Conservation (phyloP, 192 early-diverging fungal genomes). For the Geranomyces michiganensis region DNA sequence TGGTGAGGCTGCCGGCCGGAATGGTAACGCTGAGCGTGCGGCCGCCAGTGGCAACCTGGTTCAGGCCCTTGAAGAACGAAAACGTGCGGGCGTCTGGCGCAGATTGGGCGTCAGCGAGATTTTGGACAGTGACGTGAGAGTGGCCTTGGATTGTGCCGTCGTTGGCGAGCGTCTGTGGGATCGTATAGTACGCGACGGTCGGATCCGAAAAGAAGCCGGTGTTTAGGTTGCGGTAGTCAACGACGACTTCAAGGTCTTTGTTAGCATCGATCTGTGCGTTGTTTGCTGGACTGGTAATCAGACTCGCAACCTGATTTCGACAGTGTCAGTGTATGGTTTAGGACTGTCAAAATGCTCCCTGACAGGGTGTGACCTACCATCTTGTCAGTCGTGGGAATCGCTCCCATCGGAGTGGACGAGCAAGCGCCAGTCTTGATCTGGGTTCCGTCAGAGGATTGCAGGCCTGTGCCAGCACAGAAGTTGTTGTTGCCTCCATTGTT, state of each 20-base stretch:
- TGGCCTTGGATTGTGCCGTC: slow-evolving; percentile 50
- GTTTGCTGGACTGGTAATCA: slow-evolving; percentile 39
- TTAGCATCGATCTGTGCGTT: slow-evolving; percentile 36
- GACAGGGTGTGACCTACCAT: slow-evolving; percentile 27
- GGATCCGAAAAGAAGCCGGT: slow-evolving; percentile 49
- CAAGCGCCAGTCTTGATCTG: slow-evolving; percentile 40
- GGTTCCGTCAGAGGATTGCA: slow-evolving; percentile 37
- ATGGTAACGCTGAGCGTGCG: slow-evolving; percentile 33
- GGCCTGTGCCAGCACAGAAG: slow-evolving; percentile 22
- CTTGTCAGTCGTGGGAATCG: slow-evolving; percentile 39
- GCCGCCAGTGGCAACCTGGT: slow-evolving; percentile 38
- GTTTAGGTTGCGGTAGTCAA: slow-evolving; percentile 36
- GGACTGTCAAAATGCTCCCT: background rate
- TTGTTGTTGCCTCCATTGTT: background rate
- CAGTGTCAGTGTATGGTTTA: background rate
- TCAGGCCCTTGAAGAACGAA: slow-evolving; percentile 49
- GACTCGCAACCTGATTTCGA: slow-evolving; percentile 24
- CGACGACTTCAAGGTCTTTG: slow-evolving; percentile 29
- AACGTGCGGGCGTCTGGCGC: slow-evolving; percentile 37
- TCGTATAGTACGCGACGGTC: slow-evolving; percentile 34
- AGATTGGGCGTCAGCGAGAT: slow-evolving; percentile 2
- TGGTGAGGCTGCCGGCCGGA: slow-evolving; percentile 38
- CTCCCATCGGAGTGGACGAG: slow-evolving; percentile 32
- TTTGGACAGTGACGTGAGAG: slow-evolving; percentile 51
- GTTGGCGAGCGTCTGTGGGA: slow-evolving; percentile 46